Evolutionary conservation across 1,284 basidiomycete species (phyloP), one percentile per base, ranked within the genome.

Genomic region (Gomphus bonarii): DNA sequence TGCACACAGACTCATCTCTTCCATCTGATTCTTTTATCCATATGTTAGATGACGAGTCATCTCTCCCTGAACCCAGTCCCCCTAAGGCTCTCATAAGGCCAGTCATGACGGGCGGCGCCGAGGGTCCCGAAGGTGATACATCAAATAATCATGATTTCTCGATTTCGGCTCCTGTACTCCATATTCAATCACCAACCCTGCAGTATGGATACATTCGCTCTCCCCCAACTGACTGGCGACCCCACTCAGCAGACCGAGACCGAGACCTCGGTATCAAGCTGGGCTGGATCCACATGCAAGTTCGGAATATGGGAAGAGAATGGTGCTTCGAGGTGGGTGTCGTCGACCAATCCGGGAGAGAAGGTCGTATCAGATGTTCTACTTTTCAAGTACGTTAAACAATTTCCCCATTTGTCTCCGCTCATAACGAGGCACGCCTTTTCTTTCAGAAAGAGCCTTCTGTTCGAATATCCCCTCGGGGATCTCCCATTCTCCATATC

Each of bases 301-400:
- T 87, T 47, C 79, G 84, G 48, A 75, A 81, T 61, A 62, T 92
- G 60, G 81, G 80, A 20, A 74, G 80, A 58, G 81, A 82, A 54
- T 85, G 88, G 79, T 77, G 80, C 8, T 80, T 92, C 63, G 88
- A 93, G 69, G 71, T 92, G 16, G 89, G 89, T 1, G 64, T 93
- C 14, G 78, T 81, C 36, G 89, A 93, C 71, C 72, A 73, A 49
- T 65, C 68, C 6, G 82, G 82, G 6, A 72, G 76, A 60, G 73
- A 73, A 59, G 90, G 88, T 0, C 68, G 79, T 35, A 66, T 92
- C 25, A 75, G 89, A 28, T 77, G 83, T 59, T 91, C 89, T 22
- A 91, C 85, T 12, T 92, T 91, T 65, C 88, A 91, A 83, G 88
- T 89, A 66, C 68, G 68, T 68, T 30, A 31, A 7, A 30, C 46